Conservation (phyloP, 495 filamentous ascomycete genomes). For the Entonaema liquescens region DNA sequence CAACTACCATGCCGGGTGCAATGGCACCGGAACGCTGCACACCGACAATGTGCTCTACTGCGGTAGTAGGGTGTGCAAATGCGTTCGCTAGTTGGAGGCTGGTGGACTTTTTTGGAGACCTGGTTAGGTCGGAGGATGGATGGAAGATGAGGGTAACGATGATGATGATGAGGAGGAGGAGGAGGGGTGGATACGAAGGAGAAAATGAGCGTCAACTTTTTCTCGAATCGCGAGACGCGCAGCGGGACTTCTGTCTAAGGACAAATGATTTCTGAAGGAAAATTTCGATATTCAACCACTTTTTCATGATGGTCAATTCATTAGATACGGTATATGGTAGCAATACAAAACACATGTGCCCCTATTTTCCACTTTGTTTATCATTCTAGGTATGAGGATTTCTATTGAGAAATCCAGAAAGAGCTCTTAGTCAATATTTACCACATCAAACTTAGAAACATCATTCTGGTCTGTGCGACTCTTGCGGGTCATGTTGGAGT, state of each 20-base stretch:
- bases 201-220: too few species aligned
- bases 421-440: background rate
- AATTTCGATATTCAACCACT: too few species aligned
- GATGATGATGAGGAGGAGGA: background rate
- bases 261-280: too few species aligned
- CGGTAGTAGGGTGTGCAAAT: constrained; percentile 1
- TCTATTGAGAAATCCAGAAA: too few species aligned
- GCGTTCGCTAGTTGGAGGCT: background rate
- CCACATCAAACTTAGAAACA: background rate
- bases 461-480: background rate
- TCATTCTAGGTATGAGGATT: too few species aligned
- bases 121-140: background rate
- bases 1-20: background rate
- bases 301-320: too few species aligned
- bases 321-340: too few species aligned
- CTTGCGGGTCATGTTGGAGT: background rate
- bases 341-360: too few species aligned
- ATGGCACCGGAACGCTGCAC: background rate
- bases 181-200: too few species aligned
- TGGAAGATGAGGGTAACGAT: background rate
- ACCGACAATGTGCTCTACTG: constrained; percentile 3
- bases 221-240: background rate
- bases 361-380: too few species aligned
- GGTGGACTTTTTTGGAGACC: background rate
- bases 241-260: background rate